phyloP scores from a whole-genome alignment of 2,329 filamentous ascomycete genomes.

The Cordyceps cateniannulata region DNA sequence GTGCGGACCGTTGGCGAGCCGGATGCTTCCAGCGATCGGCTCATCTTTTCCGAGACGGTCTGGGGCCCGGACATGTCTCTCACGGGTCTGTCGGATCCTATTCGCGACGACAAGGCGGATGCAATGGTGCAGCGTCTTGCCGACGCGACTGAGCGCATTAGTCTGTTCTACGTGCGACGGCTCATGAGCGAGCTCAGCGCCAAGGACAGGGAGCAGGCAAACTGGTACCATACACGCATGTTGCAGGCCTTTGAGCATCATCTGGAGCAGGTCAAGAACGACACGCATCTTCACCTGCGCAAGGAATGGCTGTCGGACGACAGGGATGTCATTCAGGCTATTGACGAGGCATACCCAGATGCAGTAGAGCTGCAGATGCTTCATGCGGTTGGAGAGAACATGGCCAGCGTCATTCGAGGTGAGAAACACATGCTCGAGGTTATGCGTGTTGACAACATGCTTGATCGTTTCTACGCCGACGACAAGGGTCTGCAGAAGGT shows the following conservation, averaged over 20 bases:
- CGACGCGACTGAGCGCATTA: background rate
- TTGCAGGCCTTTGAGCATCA: background rate
- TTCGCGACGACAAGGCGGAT: background rate
- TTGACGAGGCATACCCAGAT: constrained; percentile 8
- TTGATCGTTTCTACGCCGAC: constrained; percentile 15
- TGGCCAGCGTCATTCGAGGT: constrained; percentile 11
- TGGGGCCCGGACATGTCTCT: background rate
- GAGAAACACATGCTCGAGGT: constrained; percentile 14
- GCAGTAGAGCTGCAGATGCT: constrained; percentile 14
- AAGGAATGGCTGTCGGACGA: background rate
- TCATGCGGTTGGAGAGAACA: constrained; percentile 13
- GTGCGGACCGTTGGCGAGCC: background rate
- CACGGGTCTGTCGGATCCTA: background rate
- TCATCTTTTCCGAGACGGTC: background rate
- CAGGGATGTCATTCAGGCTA: background rate
- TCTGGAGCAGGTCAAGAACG: background rate
- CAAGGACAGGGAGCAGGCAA: background rate
- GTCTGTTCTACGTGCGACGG: background rate
- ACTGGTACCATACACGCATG: background rate
- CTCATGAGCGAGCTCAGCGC: background rate
- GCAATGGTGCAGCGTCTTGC: background rate
- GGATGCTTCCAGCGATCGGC: background rate
- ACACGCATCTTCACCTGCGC: background rate
- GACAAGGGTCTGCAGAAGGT: constrained; percentile 11
- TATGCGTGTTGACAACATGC: constrained; percentile 13